Percentiles rank a stretch among this genome's conserved stretches.
Conservation (phyloP, 306 rosid genomes). For the Fragaria ananassa region DNA sequence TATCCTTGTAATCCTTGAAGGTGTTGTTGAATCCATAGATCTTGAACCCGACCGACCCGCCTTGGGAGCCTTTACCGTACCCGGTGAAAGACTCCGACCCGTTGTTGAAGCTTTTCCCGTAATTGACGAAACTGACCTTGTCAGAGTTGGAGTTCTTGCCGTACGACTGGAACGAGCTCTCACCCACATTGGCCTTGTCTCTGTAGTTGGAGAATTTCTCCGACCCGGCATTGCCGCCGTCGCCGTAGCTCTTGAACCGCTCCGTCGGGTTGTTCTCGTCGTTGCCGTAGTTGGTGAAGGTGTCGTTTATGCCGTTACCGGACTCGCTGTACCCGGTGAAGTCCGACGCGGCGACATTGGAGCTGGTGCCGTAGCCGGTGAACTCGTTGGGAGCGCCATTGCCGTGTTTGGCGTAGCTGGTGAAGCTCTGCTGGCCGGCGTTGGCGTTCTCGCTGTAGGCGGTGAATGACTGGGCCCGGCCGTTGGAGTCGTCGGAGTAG, state of each 20-base stretch:
- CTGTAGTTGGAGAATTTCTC: slow-evolving; percentile 77
- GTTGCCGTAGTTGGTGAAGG: slow-evolving; percentile 58
- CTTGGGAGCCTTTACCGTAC: slow-evolving; percentile 48
- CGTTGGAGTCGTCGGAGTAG: slow-evolving; percentile 71
- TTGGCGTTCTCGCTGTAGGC: slow-evolving; percentile 68
- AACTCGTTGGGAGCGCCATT: slow-evolving; percentile 63
- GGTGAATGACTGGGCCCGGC: slow-evolving; percentile 58
- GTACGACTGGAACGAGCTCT: slow-evolving; percentile 67
- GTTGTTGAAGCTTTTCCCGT: slow-evolving; percentile 78
- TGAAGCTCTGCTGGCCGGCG: slow-evolving; percentile 72
- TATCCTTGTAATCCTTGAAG: slow-evolving; percentile 67
- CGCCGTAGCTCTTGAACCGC: slow-evolving; percentile 65
- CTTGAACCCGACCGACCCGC: slow-evolving; percentile 50
- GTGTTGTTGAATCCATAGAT: slow-evolving; percentile 77
- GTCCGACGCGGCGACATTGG: slow-evolving; percentile 64
- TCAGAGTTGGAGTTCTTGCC: slow-evolving; percentile 57
- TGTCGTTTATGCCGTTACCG: slow-evolving; percentile 49
- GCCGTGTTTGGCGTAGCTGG: slow-evolving; percentile 62
- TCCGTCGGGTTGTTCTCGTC: slow-evolving; percentile 68
- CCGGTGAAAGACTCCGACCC: slow-evolving; percentile 76
- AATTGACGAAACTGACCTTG: slow-evolving; percentile 54
- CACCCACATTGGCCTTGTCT: slow-evolving; percentile 76
- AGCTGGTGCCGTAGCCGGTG: slow-evolving; percentile 51
- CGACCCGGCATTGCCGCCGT: slow-evolving; percentile 57
- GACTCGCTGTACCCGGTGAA: slow-evolving; percentile 58